Evolutionary conservation across 2,329 filamentous ascomycete genomes (phyloP), one percentile per base, ranked within the genome.

Genomic region (Fusarium piperis): DNA sequence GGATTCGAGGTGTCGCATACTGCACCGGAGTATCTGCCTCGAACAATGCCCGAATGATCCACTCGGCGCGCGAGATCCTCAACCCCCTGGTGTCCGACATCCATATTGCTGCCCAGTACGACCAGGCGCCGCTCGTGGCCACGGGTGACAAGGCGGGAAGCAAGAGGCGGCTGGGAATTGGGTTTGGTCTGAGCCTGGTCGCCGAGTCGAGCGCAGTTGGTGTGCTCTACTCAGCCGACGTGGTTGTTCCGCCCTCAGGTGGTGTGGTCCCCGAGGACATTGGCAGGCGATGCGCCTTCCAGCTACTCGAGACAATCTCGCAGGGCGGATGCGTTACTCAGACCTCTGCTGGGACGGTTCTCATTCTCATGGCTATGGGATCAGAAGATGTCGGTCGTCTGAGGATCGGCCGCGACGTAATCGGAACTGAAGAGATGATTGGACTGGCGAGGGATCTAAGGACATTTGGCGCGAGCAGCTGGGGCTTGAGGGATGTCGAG

Each of bases 321-420:
- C 89, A 91, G 74, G 95, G 95, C 12, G 96, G 96, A 1, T 97
- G 94, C 79, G 93, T 93, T 4, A 92, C 91, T 59, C 86, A 86
- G 15, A 87, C 92, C 4, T 93, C 94, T 3, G 91, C 91, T 6
- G 86, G 89, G 4, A 95, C 92, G 0, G 87, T 97, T 71, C 81
- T 99, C 59, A 93, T 91, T 18, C 85, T 99, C 70, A 99, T 99
- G 96, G 94, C 95, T 35, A 98, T 99, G 96, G 96, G 96, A 0
- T 94, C 93, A 1, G 96, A 98, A 79, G 96, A 99, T 81, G 94
- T 99, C 15, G 96, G 96, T 6, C 89, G 96, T 65, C 81, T 99
- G 73, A 89, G 93, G 70, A 79, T 99, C 65, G 94, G 95, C 33
- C 91, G 90, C 75, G 93, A 95, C 52, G 90, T 98, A 1, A 82